A percentile compares a stretch with the other conserved stretches of the same genome.
Evolutionary conservation across 305 asterid genomes (phyloP).

Genomic region (Petunia hybrid): DNA sequence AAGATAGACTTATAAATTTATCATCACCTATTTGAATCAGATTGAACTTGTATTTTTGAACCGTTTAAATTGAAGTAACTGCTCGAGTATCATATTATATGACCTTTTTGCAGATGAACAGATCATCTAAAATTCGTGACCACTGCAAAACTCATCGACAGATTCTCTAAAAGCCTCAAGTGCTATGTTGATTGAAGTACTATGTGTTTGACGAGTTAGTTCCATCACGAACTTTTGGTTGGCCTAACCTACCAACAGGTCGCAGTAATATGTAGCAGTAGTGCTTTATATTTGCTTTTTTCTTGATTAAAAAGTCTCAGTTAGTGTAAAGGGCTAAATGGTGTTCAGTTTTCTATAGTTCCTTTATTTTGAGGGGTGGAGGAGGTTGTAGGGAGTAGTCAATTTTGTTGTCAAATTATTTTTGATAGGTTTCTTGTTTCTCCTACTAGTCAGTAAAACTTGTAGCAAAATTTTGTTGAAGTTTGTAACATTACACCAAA

Average conservation of each 20-base stretch:
- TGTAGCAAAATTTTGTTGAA: not conserved
- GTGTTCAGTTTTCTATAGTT: not conserved
- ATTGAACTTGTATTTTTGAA: not conserved
- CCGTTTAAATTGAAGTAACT: not conserved
- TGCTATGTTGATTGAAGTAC: not conserved
- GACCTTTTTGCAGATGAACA: slow-evolving; percentile 1
- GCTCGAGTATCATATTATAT: slow-evolving; percentile 10
- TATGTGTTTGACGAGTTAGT: too few species aligned
- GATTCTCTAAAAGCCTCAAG: not conserved
- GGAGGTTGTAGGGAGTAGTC: not conserved
- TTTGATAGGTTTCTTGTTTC: not conserved
- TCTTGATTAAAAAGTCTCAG: not conserved
- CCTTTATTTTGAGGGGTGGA: not conserved
- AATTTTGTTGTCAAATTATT: not conserved
- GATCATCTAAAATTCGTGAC: not conserved
- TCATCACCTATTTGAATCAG: not conserved
- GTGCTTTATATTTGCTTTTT: not conserved
- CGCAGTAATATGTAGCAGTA: not conserved
- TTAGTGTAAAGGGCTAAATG: not conserved
- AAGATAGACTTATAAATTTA: not conserved
- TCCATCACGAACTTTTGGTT: not conserved
- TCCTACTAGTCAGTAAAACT: not conserved
- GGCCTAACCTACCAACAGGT: not conserved
- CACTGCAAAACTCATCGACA: not conserved
- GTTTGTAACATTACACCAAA: not conserved